Evolutionary conservation across 2,329 filamentous ascomycete genomes (phyloP).

Genomic region (Penicillium polonicum): DNA sequence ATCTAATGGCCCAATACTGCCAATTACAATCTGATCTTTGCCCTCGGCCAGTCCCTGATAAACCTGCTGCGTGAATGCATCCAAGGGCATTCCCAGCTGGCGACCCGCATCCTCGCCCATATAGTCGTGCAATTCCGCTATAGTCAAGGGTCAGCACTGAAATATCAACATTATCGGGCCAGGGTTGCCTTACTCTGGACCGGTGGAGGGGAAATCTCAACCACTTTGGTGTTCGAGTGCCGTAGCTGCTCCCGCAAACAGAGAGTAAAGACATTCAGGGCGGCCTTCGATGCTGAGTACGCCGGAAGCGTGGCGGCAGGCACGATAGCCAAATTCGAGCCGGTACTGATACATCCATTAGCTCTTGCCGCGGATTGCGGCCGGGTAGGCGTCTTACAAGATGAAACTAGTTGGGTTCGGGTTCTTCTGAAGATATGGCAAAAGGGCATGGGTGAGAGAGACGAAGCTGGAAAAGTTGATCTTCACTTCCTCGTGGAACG

Average conservation of each 20-base stretch:
- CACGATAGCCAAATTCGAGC: not conserved
- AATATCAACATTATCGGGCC: not conserved
- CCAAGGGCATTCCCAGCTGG: conserved; percentile 51
- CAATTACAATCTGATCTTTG: conserved; percentile 46
- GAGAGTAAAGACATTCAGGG: conserved; percentile 51
- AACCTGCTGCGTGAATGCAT: conserved; percentile 46
- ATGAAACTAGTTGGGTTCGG: conserved; percentile 30
- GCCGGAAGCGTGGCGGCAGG: not conserved
- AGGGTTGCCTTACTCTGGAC: conserved; percentile 36
- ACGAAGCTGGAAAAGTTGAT: conserved; percentile 52
- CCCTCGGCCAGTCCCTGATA: conserved; percentile 46
- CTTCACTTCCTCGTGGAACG: conserved; percentile 46
- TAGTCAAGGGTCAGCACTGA: not conserved
- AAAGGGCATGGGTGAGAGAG: conserved; percentile 46
- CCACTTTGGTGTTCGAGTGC: conserved; percentile 38
- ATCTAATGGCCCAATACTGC: conserved; percentile 28
- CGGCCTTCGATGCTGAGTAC: conserved; percentile 43
- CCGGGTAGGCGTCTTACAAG: conserved; percentile 12
- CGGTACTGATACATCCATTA: not conserved
- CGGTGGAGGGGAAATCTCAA: conserved; percentile 51
- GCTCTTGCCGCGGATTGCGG: not conserved
- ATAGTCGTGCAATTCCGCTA: conserved; percentile 53
- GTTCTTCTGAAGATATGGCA: conserved; percentile 46
- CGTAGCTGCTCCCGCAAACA: conserved; percentile 47
- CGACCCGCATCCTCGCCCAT: conserved; percentile 45